Base-by-base conservation (phyloP, 202 grass and related monocot species). In the Eragrostis tef region DNA sequence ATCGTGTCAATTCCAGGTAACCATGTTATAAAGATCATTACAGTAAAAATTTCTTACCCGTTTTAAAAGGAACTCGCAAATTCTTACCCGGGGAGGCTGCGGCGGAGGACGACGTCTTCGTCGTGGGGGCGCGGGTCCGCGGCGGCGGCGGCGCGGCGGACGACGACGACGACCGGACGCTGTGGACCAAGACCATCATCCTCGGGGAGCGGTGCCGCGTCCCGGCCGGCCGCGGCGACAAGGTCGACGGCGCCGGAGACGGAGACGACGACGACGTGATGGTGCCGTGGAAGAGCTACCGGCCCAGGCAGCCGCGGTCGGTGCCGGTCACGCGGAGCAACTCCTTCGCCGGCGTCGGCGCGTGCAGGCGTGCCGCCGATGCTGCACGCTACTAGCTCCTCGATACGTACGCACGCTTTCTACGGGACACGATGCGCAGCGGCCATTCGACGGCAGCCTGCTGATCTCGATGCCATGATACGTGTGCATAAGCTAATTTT, bases 111-210 rank as follows among this genome's bases (percentile, higher is more conserved):
- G n/a, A n/a, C n/a, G n/a, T n/a, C n/a, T n/a, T n/a, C n/a, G n/a
- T n/a, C n/a, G n/a, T n/a, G n/a, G n/a, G n/a, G n/a, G n/a, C n/a
- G n/a, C n/a, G n/a, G n/a, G n/a, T n/a, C n/a, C n/a, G n/a, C n/a
- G n/a, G n/a, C n/a, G n/a, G n/a, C n/a, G n/a, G n/a, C n/a, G n/a
- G n/a, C n/a, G n/a, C n/a, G n/a, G n/a, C n/a, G n/a, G n/a, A n/a
- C n/a, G n/a, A n/a, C n/a, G n/a, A n/a, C n/a, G n/a, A n/a, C n/a
- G n/a, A n/a, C n/a, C n/a, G n/a, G n/a, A n/a, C n/a, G n/a, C n/a
- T n/a, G n/a, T n/a, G n/a, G n/a, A n/a, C 81, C 74, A 97, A 94
- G 66, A 81, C 81, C 1, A 92, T 94, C 49, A 94, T 97, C 58
- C 87, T 97, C 49, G 88, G 94, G 29, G 91, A 93, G 72, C 83